phyloP scores from a whole-genome alignment of 768 basidiomycete genomes.

The Tubosaeta sp. region DNA sequence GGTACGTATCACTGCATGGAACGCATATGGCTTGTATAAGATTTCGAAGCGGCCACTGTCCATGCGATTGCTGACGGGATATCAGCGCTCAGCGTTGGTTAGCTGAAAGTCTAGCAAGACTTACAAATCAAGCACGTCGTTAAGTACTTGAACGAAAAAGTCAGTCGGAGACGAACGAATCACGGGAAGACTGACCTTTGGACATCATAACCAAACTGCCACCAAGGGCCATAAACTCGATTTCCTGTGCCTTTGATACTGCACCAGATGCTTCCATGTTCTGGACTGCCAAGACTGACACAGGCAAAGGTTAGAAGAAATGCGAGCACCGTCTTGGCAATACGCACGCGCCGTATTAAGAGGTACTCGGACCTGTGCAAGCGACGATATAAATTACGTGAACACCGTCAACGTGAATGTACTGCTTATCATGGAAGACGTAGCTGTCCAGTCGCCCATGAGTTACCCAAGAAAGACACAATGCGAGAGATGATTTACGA shows the following conservation, averaged over 20 bases:
- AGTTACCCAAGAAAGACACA: conserved; percentile 6
- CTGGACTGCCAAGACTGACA: conserved; percentile 74
- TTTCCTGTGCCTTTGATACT: conserved; percentile 69
- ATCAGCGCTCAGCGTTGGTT: conserved; percentile 6
- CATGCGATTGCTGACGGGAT: conserved; percentile 63
- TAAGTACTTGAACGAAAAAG: conserved; percentile 47
- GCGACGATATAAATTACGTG: conserved; percentile 11
- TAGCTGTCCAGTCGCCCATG: conserved; percentile 41
- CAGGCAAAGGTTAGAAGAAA: conserved; percentile 1
- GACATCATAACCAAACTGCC: conserved; percentile 87
- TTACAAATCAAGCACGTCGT: conserved; percentile 79
- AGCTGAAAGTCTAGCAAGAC: conserved; percentile 19
- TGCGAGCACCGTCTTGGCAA: background rate
- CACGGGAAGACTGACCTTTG: conserved; percentile 47
- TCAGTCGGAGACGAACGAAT: conserved; percentile 3
- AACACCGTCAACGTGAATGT: conserved; percentile 3
- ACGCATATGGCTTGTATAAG: conserved; percentile 60
- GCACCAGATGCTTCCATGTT: conserved; percentile 82
- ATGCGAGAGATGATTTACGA: conserved; percentile 49
- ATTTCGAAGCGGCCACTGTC: conserved; percentile 83
- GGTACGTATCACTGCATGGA: conserved; percentile 74
- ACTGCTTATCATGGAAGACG: conserved; percentile 70
- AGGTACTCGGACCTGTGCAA: conserved; percentile 71
- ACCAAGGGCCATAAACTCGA: conserved; percentile 84
- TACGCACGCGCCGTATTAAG: conserved; percentile 63